Percentiles rank a stretch among this genome's conserved stretches.
These are phyloP conservation scores for Lactarius indigo DNA, from an alignment of 768 basidiomycete species.

Conservation along the genomic window DNA sequence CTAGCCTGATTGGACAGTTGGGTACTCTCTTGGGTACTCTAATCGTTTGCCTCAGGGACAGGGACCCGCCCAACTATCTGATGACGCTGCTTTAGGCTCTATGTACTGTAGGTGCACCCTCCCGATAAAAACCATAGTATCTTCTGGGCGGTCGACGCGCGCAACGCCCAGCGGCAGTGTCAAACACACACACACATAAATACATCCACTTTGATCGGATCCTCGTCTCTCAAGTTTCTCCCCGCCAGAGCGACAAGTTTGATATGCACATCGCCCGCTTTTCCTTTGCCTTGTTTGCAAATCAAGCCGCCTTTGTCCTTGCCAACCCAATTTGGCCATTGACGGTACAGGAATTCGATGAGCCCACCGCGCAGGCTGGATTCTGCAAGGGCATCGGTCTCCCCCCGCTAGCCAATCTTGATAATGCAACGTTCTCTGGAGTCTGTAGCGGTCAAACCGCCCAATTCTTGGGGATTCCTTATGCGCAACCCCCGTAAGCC, in stretches of 20 bases:
- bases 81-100: neutral
- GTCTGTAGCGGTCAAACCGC: slow-evolving; percentile 11
- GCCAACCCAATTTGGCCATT: neutral
- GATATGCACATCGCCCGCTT: neutral
- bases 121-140: neutral
- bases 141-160: neutral
- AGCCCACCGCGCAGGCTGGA: neutral
- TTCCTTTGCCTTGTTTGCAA: neutral
- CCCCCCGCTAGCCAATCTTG: slow-evolving; percentile 26
- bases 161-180: neutral
- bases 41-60: neutral
- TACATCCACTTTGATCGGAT: neutral
- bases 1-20: neutral
- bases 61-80: no score
- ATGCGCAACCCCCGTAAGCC: slow-evolving; percentile 32
- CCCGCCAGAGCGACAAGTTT: neutral
- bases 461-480: slow-evolving; percentile 32
- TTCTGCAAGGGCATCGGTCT: neutral
- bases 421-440: slow-evolving; percentile 29
- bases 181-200: neutral
- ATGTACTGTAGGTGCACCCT: no score
- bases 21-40: neutral
- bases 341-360: neutral
- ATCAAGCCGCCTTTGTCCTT: slow-evolving; percentile 1
- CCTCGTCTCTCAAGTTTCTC: neutral